Conservation (phyloP, 2,329 filamentous ascomycete species). For the Neonectria ditissima region DNA sequence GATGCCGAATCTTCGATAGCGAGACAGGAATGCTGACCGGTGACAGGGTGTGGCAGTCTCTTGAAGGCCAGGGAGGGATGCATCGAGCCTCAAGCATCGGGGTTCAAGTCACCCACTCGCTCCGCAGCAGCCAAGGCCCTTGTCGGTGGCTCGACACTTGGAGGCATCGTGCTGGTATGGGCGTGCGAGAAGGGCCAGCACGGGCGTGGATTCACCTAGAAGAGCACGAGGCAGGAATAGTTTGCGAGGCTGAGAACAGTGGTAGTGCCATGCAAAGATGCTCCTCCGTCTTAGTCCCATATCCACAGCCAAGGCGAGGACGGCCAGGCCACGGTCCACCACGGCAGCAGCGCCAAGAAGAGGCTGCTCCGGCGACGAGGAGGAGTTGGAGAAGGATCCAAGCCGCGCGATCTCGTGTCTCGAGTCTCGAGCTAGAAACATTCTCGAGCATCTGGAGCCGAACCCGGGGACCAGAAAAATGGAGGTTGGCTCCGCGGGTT, state of each 20-base stretch:
- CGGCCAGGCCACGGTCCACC: too few species aligned
- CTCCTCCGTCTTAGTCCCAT: neutral
- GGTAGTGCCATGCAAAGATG: neutral
- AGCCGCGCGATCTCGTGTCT: neutral
- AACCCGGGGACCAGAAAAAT: neutral
- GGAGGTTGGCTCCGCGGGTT: constrained; percentile 16
- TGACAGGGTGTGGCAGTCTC: constrained; percentile 17
- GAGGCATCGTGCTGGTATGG: neutral
- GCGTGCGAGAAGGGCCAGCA: neutral
- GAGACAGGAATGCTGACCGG: constrained; percentile 20
- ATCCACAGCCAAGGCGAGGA: neutral
- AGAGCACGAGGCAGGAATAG: too few species aligned
- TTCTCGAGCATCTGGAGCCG: neutral
- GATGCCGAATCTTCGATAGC: constrained; percentile 22
- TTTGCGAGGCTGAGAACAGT: neutral
- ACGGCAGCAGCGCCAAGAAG: neutral
- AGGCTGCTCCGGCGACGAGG: neutral
- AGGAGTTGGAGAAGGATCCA: neutral
- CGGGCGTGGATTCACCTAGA: neutral
- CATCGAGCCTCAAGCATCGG: constrained; percentile 8
- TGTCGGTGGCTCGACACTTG: neutral
- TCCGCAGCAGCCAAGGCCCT: constrained; percentile 3
- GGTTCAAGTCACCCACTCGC: neutral
- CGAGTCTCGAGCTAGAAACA: neutral
- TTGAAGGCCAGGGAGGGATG: constrained; percentile 10